Evolutionary conservation across 768 basidiomycete genomes (phyloP).

Genomic region (Psilocybe sp.): DNA sequence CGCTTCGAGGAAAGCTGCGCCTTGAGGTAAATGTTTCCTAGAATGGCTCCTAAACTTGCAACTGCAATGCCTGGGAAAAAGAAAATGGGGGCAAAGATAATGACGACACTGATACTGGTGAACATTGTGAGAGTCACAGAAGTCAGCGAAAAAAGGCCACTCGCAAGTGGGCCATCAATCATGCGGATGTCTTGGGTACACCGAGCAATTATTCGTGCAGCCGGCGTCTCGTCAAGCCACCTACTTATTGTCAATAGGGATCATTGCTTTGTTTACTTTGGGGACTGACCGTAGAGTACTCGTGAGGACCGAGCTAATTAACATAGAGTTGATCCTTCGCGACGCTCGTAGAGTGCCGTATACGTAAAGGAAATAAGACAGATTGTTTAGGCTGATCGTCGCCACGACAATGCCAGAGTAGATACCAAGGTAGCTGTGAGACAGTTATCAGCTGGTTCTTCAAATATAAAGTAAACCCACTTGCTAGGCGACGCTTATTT

Average conservation of each 20-base stretch:
- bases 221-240: slow-evolving; percentile 24
- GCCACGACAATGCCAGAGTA: slow-evolving; percentile 13
- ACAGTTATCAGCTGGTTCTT: neutral
- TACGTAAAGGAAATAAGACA: slow-evolving; percentile 2
- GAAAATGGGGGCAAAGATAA: slow-evolving; percentile 39
- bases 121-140: slow-evolving; percentile 31
- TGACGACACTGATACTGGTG: slow-evolving; percentile 34
- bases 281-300: slow-evolving; percentile 12
- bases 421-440: slow-evolving; percentile 32
- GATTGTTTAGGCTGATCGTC: neutral
- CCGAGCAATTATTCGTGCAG: slow-evolving; percentile 14
- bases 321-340: slow-evolving; percentile 9
- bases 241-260: slow-evolving; percentile 14
- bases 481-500: slow-evolving; percentile 31
- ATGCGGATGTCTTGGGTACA: slow-evolving; percentile 24
- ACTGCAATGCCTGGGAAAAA: slow-evolving; percentile 37
- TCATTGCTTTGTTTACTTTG: neutral
- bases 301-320: slow-evolving; percentile 12
- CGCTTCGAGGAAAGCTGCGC: slow-evolving; percentile 12
- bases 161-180: slow-evolving; percentile 39
- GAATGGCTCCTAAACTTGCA: slow-evolving; percentile 34
- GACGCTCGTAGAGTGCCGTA: slow-evolving; percentile 36
- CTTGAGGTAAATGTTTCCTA: slow-evolving; percentile 34
- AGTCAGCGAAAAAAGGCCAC: slow-evolving; percentile 1
- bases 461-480: slow-evolving; percentile 16